Evolutionary conservation across 805 yeast species (phyloP).

Genomic region (Yarrowia sp.): DNA sequence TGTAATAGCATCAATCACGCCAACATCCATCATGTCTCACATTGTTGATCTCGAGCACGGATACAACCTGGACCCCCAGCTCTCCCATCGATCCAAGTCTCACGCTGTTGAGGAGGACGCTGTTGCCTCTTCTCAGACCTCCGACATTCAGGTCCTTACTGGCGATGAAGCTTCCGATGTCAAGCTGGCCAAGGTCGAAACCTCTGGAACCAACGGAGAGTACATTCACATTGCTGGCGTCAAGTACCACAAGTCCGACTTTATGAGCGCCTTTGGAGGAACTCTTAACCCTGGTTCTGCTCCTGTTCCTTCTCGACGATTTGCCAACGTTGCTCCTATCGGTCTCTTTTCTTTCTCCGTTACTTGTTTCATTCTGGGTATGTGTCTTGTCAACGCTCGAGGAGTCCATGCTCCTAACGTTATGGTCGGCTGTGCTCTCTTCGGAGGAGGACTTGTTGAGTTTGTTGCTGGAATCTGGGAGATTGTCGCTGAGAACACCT

Average conservation of each 20-base stretch:
- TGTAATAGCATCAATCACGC: background rate
- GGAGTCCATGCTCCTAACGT: constrained; percentile 54
- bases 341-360: constrained; percentile 60
- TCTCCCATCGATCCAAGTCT: constrained; percentile 1
- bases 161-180: background rate
- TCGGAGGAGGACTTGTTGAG: constrained; percentile 61
- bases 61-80: background rate
- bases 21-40: background rate
- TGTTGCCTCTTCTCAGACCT: background rate
- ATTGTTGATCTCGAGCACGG: constrained; percentile 13
- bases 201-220: constrained; percentile 52
- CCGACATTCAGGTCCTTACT: constrained; percentile 5
- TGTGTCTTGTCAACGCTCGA: constrained; percentile 54
- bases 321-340: constrained; percentile 62
- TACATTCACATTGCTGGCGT: constrained; percentile 65
- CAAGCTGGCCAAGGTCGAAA: constrained; percentile 34
- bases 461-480: constrained; percentile 65
- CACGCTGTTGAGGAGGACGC: background rate
- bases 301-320: constrained; percentile 45
- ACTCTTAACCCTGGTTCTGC: constrained; percentile 23
- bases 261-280: constrained; percentile 53
- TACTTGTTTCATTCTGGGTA: constrained; percentile 56
- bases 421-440: constrained; percentile 58
- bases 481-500: constrained; percentile 60
- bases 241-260: constrained; percentile 57